Conservation (phyloP, 2,329 filamentous ascomycete genomes). For the Diaporthe capsici region DNA sequence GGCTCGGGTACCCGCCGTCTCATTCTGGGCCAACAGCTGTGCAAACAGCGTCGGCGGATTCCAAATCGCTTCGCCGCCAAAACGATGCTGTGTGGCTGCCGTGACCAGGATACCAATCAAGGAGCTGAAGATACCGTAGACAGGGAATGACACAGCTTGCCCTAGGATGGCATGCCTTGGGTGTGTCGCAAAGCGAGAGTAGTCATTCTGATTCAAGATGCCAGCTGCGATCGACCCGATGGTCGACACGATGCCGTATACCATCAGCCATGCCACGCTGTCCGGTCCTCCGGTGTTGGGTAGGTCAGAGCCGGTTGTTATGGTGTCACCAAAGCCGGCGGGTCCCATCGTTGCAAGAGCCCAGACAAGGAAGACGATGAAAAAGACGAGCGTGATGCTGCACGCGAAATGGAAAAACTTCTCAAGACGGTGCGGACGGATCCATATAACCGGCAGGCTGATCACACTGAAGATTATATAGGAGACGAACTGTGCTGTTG, state of each 20-base stretch:
- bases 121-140: slow-evolving; percentile 54
- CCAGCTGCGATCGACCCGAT: slow-evolving; percentile 56
- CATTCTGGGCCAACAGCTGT: slow-evolving; percentile 49
- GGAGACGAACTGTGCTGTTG: slow-evolving; percentile 58
- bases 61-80: slow-evolving; percentile 54
- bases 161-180: slow-evolving; percentile 53
- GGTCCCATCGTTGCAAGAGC: slow-evolving; percentile 59
- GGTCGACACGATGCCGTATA: slow-evolving; percentile 54
- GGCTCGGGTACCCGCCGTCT: slow-evolving; percentile 52
- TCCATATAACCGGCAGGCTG: slow-evolving; percentile 60
- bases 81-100: slow-evolving; percentile 54
- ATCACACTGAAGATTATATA: slow-evolving; percentile 61
- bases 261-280: slow-evolving; percentile 54
- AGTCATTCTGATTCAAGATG: slow-evolving; percentile 57
- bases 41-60: slow-evolving; percentile 55
- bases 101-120: slow-evolving; percentile 58
- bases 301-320: slow-evolving; percentile 45
- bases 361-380: slow-evolving; percentile 59
- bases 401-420: slow-evolving; percentile 58
- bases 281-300: slow-evolving; percentile 48
- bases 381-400: slow-evolving; percentile 56
- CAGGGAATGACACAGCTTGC: slow-evolving; percentile 53
- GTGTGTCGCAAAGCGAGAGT: slow-evolving; percentile 52
- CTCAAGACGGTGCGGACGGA: slow-evolving; percentile 59
- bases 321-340: slow-evolving; percentile 54